Conservation (phyloP, 176 grass and related monocot species). For the Avena insularis region DNA sequence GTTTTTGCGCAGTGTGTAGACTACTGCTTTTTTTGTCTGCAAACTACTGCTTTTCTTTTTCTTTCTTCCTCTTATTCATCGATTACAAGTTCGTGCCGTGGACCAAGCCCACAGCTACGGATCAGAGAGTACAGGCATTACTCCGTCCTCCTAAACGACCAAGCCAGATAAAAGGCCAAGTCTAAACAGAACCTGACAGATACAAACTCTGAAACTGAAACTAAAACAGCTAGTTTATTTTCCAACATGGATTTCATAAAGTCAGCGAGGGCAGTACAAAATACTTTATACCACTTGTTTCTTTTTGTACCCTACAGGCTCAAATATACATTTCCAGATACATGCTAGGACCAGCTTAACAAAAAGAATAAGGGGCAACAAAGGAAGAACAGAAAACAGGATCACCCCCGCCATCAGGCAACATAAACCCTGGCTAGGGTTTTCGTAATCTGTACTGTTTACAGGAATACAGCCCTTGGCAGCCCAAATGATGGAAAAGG, state of each 20-base stretch:
- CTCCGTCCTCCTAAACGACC: too few species aligned
- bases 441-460: conserved; percentile 55
- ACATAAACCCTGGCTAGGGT: conserved; percentile 49
- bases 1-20: too few species aligned
- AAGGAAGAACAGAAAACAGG: conserved; percentile 54
- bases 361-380: conserved; percentile 52
- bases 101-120: too few species aligned
- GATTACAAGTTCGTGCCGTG: too few species aligned
- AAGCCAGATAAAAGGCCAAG: too few species aligned
- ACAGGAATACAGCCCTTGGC: conserved; percentile 59
- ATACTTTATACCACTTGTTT: conserved; percentile 44
- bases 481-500: conserved; percentile 40
- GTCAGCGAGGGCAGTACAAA: conserved; percentile 45
- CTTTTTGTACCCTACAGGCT: conserved; percentile 51
- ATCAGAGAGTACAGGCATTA: too few species aligned
- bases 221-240: too few species aligned
- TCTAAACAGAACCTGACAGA: too few species aligned
- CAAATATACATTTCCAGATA: conserved; percentile 73
- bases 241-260: conserved; percentile 29
- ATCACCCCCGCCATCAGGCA: conserved; percentile 53
- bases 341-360: conserved; percentile 59
- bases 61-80: too few species aligned
- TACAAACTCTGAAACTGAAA: too few species aligned
- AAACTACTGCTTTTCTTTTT: too few species aligned
- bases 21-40: too few species aligned